Percentiles rank a stretch among this genome's conserved stretches.
phyloP scores from a whole-genome alignment of 768 basidiomycete species.

The Lactarius quietus region DNA sequence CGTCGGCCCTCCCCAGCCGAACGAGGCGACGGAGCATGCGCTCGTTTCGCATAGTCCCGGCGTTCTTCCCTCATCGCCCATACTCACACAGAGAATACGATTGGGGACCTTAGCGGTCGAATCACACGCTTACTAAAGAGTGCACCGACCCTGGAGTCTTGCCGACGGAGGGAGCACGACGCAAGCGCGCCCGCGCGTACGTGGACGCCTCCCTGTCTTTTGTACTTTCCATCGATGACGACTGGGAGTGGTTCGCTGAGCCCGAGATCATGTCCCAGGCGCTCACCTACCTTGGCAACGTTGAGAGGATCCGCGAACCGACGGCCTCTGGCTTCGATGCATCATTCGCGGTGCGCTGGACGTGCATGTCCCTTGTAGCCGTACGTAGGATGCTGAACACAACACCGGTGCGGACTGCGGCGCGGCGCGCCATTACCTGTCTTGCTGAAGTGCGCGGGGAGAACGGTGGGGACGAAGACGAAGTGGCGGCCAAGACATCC shows the following conservation, averaged over 20 bases:
- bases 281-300: conserved; percentile 12
- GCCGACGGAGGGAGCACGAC: conserved; percentile 6
- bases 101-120: conserved; percentile 15
- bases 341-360: conserved; percentile 16
- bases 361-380: conserved; percentile 17
- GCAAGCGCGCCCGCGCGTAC: conserved; percentile 18
- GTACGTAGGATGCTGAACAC: conserved; percentile 9
- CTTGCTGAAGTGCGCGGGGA: conserved; percentile 11
- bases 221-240: conserved; percentile 11
- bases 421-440: not conserved
- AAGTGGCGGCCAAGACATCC: conserved; percentile 8
- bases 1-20: not conserved
- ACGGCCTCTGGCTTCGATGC: conserved; percentile 1
- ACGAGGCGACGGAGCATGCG: not conserved
- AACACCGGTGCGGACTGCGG: not conserved
- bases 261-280: conserved; percentile 15
- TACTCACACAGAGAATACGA: conserved; percentile 1
- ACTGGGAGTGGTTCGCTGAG: conserved; percentile 19
- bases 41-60: not conserved
- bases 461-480: conserved; percentile 1
- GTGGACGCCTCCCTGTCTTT: conserved; percentile 15
- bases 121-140: conserved; percentile 16
- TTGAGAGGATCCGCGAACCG: conserved; percentile 5
- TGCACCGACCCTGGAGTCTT: conserved; percentile 16
- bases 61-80: too few species aligned